phyloP scores from a whole-genome alignment of 208 protist species.

The Leishmania braziliensis region DNA sequence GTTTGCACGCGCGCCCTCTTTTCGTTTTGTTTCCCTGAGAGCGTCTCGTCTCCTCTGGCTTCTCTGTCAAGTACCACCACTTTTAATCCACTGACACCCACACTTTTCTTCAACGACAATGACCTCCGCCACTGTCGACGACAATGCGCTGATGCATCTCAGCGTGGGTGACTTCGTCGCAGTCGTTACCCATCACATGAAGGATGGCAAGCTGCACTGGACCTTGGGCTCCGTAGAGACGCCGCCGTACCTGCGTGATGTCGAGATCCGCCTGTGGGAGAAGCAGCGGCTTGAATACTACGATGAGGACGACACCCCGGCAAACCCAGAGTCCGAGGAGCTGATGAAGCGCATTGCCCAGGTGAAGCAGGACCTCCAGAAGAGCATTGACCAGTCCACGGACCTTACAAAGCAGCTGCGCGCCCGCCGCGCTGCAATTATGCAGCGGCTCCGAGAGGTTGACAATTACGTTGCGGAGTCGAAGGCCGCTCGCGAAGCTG shows the following conservation, averaged over 20 bases:
- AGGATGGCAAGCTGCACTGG: slow-evolving; percentile 70
- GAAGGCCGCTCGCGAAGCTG: slow-evolving; percentile 51
- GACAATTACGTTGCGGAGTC: slow-evolving; percentile 73
- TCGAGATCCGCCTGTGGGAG: slow-evolving; percentile 78
- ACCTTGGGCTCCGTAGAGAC: slow-evolving; percentile 77
- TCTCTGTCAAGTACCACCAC: neutral
- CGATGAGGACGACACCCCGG: slow-evolving; percentile 44
- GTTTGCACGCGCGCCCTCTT: neutral
- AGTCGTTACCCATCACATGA: slow-evolving; percentile 57
- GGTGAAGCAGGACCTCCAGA: slow-evolving; percentile 58
- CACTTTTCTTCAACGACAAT: slow-evolving; percentile 2
- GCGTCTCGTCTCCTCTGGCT: too few species aligned
- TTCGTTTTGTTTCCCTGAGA: neutral
- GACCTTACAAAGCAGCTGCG: slow-evolving; percentile 70
- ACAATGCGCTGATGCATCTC: slow-evolving; percentile 46
- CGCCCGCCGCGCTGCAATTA: slow-evolving; percentile 51
- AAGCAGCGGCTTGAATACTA: slow-evolving; percentile 49
- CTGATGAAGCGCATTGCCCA: slow-evolving; percentile 60
- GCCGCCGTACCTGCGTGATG: slow-evolving; percentile 68
- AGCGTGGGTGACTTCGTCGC: slow-evolving; percentile 79
- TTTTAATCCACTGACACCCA: neutral
- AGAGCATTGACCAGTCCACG: slow-evolving; percentile 66
- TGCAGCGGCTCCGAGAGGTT: slow-evolving; percentile 56
- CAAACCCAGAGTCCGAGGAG: slow-evolving; percentile 53
- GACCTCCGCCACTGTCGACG: slow-evolving; percentile 20